Conservation (phyloP, 108 stramenopile genomes). For the Aurantiochytrium sp. region DNA sequence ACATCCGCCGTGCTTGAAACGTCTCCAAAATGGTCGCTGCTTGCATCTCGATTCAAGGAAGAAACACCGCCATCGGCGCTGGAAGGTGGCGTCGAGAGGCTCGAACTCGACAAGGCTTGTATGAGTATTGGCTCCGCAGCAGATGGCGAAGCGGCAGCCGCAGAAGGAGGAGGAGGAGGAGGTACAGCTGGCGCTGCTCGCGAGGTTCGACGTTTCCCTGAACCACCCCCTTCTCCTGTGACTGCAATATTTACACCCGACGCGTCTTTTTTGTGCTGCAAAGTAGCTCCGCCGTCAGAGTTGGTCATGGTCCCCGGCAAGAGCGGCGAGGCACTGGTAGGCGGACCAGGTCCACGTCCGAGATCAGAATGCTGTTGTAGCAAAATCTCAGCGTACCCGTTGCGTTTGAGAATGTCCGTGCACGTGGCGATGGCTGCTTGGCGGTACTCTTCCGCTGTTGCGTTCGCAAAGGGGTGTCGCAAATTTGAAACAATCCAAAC, state of each 20-base stretch:
- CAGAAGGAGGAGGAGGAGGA: no score
- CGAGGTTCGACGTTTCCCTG: no score
- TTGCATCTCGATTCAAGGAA: no score
- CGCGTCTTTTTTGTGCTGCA: no score
- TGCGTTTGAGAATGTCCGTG: background rate
- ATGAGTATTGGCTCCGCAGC: no score
- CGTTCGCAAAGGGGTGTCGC: background rate
- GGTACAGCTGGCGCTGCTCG: no score
- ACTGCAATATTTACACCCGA: no score
- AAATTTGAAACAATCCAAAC: constrained; percentile 5
- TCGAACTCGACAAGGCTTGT: no score
- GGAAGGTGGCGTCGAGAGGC: no score
- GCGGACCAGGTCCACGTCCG: background rate
- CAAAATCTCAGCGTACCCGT: background rate
- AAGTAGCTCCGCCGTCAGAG: background rate
- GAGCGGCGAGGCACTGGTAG: background rate
- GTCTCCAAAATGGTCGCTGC: background rate
- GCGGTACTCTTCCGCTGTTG: background rate
- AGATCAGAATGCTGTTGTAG: background rate
- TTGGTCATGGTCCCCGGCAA: background rate
- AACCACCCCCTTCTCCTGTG: no score
- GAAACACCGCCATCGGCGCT: no score
- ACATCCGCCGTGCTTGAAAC: background rate
- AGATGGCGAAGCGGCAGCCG: no score
- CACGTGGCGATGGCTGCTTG: background rate